Conservation (phyloP, 345 rosid genomes). For the Laguncularia racemosa region DNA sequence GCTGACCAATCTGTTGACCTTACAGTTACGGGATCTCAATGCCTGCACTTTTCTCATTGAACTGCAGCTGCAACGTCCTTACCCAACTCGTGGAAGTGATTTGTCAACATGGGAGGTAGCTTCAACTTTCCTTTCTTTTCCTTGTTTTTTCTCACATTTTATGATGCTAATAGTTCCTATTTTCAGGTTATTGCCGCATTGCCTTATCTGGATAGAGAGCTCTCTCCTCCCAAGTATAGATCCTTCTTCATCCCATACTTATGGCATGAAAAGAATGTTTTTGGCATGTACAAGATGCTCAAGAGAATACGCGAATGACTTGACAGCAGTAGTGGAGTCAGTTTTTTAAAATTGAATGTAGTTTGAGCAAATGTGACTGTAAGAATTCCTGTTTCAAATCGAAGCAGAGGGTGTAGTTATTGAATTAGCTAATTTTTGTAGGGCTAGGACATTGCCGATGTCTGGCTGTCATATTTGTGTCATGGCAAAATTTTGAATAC, state of each 20-base stretch:
- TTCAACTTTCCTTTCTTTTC: background rate
- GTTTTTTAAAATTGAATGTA: too few relatives aligned
- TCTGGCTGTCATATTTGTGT: too few relatives aligned
- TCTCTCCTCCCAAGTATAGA: slow-evolving; percentile 71
- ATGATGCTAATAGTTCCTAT: background rate
- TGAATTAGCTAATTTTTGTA: too few relatives aligned
- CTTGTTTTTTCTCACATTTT: background rate
- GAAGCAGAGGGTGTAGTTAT: too few relatives aligned
- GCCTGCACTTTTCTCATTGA: slow-evolving; percentile 79
- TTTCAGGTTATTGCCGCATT: slow-evolving; percentile 68
- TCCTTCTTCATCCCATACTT: slow-evolving; percentile 84
- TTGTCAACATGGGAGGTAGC: slow-evolving; percentile 88
- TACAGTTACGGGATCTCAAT: slow-evolving; percentile 63
- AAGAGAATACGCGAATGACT: slow-evolving; percentile 21
- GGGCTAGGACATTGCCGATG: too few relatives aligned
- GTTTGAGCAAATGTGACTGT: too few relatives aligned
- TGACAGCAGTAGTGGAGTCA: too few relatives aligned
- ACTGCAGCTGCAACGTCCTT: slow-evolving; percentile 79
- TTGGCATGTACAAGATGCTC: slow-evolving; percentile 74
- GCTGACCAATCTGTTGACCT: background rate
- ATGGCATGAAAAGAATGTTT: slow-evolving; percentile 83
- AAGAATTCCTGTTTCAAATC: too few relatives aligned
- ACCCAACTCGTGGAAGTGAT: slow-evolving; percentile 68
- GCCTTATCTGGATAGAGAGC: slow-evolving; percentile 87
- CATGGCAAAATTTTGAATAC: too few relatives aligned